A percentile compares a stretch with the other conserved stretches of the same genome.
Conservation (phyloP, 2,329 filamentous ascomycete genomes). For the Graphium sp. region DNA sequence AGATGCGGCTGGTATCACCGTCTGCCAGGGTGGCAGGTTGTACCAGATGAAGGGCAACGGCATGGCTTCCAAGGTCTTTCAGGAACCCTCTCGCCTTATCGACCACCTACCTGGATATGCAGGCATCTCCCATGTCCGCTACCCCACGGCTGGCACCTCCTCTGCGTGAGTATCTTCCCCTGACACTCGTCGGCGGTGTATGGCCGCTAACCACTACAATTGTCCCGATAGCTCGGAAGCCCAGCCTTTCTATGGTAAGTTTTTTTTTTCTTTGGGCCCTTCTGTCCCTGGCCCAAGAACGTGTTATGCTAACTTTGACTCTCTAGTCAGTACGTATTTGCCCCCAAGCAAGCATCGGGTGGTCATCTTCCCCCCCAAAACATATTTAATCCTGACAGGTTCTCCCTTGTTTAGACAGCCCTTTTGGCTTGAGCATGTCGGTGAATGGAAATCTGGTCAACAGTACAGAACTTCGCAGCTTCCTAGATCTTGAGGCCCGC, state of each 20-base stretch:
- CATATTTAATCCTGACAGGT: no score
- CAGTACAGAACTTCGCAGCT: conserved; percentile 48
- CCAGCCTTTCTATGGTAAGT: conserved; percentile 73
- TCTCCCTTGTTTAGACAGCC: conserved; percentile 43
- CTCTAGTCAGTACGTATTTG: no score
- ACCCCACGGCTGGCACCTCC: conserved; percentile 76
- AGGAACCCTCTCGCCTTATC: conserved; percentile 45
- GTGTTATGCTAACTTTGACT: no score
- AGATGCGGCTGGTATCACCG: conserved; percentile 75
- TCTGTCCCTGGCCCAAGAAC: no score
- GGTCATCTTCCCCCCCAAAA: no score
- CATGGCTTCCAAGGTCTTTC: conserved; percentile 70
- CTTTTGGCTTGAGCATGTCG: conserved; percentile 65
- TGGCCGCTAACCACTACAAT: conserved; percentile 2
- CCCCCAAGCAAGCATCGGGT: no score
- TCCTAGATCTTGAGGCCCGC: conserved; percentile 62
- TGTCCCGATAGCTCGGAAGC: conserved; percentile 51
- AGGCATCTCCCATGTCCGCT: conserved; percentile 74
- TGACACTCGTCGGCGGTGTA: neutral
- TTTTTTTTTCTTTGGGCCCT: conserved; percentile 38
- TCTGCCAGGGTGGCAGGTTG: conserved; percentile 63
- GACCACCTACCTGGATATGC: conserved; percentile 12
- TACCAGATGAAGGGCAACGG: conserved; percentile 86
- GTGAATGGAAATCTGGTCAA: conserved; percentile 86
- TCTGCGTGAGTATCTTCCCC: conserved; percentile 16